Evolutionary conservation across 352 stramenopile species (phyloP), one percentile per base, ranked within the genome.

Genomic region (Pseudoperonospora humuli): DNA sequence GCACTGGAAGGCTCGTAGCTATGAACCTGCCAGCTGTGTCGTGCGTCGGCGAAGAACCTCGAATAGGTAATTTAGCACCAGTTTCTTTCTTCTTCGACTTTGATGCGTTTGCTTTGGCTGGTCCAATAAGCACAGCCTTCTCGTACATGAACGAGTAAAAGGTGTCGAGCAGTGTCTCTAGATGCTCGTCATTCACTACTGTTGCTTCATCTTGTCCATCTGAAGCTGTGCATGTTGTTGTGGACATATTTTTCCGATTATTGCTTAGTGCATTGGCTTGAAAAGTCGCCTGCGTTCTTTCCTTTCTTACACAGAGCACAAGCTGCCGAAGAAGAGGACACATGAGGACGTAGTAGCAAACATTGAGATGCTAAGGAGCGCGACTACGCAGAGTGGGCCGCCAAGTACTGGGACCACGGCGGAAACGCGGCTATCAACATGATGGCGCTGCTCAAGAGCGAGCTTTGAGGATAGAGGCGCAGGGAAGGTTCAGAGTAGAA

Each of bases 91-190:
- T 17, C 9, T 54, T 59, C 19, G 13, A 24, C 43, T 67, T 75
- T 5, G 36, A 44, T 5, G 61, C 61, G 44, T 54, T 78, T 11
- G 50, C 55, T 32, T 46, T 37, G 14, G 38, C 47, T n/a, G 52
- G 44, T 7, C 37, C 58, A 7, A 78, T 54, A 3, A 84, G 60
- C 18, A 83, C 61, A 2, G 64, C 64, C 8, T 61, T 57, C 41
- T 83, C 74, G 42, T 82, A 84, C 39, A 64, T 84, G 46, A 81
- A 67, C 21, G 61, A 50, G 38, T 86, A 86, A 35, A 86, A 84
- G 18, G 60, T 62, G 2, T 65, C 64, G n/a, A 83, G 39, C 5
- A 83, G 47, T 0, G 66, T 44, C 0, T 68, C 57, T 14, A 68
- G 37, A 5, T 56, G 61, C 8, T 33, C 43, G 4, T 57, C 39